phyloP scores from a whole-genome alignment of 169 alveolate genomes.

The Plasmodium falciparum region DNA sequence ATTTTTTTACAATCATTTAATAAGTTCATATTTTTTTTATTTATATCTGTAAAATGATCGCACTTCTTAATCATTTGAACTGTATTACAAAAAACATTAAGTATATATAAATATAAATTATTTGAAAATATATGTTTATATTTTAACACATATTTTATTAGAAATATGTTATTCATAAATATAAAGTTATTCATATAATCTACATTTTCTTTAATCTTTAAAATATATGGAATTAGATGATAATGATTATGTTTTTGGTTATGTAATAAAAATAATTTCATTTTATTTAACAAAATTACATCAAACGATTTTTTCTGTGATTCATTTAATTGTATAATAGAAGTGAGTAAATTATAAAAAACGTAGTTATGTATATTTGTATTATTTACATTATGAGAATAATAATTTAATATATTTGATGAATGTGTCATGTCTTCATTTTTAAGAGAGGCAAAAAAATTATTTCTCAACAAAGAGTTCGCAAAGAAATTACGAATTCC shows the following conservation, averaged over 20 bases:
- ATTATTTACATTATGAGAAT: conserved; percentile 4
- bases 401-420: conserved; percentile 14
- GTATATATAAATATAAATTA: conserved; percentile 18
- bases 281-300: conserved; percentile 9
- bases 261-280: conserved; percentile 20
- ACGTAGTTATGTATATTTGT: conserved; percentile 42
- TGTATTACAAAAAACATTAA: conserved; percentile 22
- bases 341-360: conserved; percentile 20
- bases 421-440: conserved; percentile 4
- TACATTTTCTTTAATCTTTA: conserved; percentile 1
- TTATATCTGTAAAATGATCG: conserved; percentile 32
- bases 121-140: conserved; percentile 14
- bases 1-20: conserved; percentile 56
- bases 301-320: conserved; percentile 31
- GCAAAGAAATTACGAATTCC: conserved; percentile 16
- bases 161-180: conserved; percentile 20
- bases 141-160: conserved; percentile 50
- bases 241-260: conserved; percentile 22
- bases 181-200: conserved; percentile 45
- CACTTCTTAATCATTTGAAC: conserved; percentile 12
- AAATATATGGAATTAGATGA: conserved; percentile 3
- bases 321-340: conserved; percentile 44
- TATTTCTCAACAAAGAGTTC: conserved; percentile 39
- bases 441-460: conserved; percentile 29
- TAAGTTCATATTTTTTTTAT: conserved; percentile 38